A percentile compares a stretch with the other conserved stretches of the same genome.
phyloP scores from a whole-genome alignment of 2,329 filamentous ascomycete genomes.

The Boeremia lycopersici region DNA sequence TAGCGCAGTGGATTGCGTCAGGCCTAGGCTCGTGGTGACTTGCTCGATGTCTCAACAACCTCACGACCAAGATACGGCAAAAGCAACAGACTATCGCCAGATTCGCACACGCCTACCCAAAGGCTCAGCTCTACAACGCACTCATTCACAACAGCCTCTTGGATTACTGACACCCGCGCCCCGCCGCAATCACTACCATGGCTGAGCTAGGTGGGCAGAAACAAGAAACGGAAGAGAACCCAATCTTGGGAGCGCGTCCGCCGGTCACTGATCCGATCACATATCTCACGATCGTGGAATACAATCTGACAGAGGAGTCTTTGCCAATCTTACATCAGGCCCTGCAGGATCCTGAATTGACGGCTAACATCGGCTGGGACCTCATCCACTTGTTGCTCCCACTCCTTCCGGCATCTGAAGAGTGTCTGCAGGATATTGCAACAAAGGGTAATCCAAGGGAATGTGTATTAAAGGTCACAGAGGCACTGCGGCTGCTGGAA shows the following conservation, averaged over 20 bases:
- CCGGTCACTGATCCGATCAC: slow-evolving; percentile 72
- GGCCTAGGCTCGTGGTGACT: slow-evolving; percentile 9
- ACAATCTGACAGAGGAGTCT: slow-evolving; percentile 70
- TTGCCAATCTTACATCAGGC: slow-evolving; percentile 72
- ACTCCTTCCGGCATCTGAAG: slow-evolving; percentile 68
- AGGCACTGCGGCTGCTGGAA: slow-evolving; percentile 68
- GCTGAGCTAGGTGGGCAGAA: slow-evolving; percentile 36
- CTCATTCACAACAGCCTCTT: not conserved
- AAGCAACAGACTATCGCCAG: too few species aligned
- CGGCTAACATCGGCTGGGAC: slow-evolving; percentile 83
- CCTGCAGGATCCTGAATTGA: slow-evolving; percentile 70
- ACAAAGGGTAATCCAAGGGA: slow-evolving; percentile 80
- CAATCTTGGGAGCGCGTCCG: slow-evolving; percentile 64
- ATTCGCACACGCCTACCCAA: not conserved
- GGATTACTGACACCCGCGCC: not conserved
- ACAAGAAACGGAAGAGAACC: slow-evolving; percentile 45
- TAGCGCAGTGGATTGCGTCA: slow-evolving; percentile 22
- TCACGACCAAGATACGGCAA: not conserved
- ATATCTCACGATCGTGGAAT: slow-evolving; percentile 78
- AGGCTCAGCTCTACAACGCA: not conserved
- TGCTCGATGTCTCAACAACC: slow-evolving; percentile 13
- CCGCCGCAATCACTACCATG: slow-evolving; percentile 27
- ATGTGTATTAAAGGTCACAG: slow-evolving; percentile 79
- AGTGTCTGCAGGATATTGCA: slow-evolving; percentile 75
- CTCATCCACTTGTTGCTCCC: slow-evolving; percentile 75